Percentiles rank a stretch among this genome's conserved stretches.
phyloP scores from a whole-genome alignment of 2,329 filamentous ascomycete species.

The Aspergillaceae sp. region DNA sequence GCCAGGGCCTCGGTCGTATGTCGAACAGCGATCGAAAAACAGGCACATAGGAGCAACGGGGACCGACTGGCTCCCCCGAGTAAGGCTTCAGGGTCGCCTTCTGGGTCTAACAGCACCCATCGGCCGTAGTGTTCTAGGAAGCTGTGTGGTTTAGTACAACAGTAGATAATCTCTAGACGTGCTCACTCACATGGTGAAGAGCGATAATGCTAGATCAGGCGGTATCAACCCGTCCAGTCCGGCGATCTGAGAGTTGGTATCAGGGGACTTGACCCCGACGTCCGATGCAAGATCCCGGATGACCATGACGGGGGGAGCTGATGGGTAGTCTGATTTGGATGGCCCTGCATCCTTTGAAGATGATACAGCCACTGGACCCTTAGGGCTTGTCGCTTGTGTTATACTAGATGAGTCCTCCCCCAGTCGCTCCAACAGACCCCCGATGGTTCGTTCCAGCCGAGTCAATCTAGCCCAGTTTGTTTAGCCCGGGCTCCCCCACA shows the following conservation, averaged over 20 bases:
- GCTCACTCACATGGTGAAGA: not conserved
- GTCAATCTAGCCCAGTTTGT: not conserved
- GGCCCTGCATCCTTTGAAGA: not conserved
- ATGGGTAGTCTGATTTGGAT: not conserved
- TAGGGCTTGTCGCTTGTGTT: not conserved
- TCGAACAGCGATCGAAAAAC: slow-evolving; percentile 35
- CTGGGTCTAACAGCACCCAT: slow-evolving; percentile 32
- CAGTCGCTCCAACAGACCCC: not conserved
- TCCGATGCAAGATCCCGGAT: slow-evolving; percentile 5
- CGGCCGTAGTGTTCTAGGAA: slow-evolving; percentile 37
- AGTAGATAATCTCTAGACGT: too few relatives aligned
- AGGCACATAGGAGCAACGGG: slow-evolving; percentile 32
- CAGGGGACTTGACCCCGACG: slow-evolving; percentile 1
- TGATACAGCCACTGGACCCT: not conserved
- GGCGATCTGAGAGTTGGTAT: slow-evolving; percentile 4
- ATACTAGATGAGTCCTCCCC: not conserved
- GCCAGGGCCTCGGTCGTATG: slow-evolving; percentile 34
- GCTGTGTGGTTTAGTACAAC: slow-evolving; percentile 6
- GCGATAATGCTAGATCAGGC: slow-evolving; percentile 5
- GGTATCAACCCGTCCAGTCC: slow-evolving; percentile 13
- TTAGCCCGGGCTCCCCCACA: not conserved
- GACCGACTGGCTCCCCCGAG: slow-evolving; percentile 28
- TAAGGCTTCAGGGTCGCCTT: slow-evolving; percentile 17
- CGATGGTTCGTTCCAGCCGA: not conserved
- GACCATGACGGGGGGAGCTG: slow-evolving; percentile 2